These are phyloP conservation scores for Diophrys sp. DNA, from an alignment of 73 alveolate genomes.

Conservation along the genomic window DNA sequence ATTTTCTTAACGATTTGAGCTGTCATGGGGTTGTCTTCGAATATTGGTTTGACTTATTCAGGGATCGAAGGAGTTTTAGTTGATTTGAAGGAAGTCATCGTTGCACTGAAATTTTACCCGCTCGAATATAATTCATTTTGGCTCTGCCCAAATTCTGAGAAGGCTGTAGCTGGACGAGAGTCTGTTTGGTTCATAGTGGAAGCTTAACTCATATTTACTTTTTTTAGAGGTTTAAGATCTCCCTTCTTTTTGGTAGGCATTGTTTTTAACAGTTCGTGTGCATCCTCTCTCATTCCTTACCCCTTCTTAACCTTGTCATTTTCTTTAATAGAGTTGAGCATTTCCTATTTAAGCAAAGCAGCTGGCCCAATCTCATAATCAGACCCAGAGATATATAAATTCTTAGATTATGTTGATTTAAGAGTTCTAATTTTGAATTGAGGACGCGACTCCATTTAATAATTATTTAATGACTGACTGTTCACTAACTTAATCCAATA, in stretches of 20 bases:
- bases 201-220: background rate
- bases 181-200: background rate
- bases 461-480: background rate
- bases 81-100: background rate
- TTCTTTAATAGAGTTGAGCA: background rate
- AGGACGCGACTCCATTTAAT: too few species aligned
- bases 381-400: background rate
- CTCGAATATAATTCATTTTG: background rate
- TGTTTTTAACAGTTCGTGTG: background rate
- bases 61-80: background rate
- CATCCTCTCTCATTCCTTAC: background rate
- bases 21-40: background rate
- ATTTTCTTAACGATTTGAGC: background rate
- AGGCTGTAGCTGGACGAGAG: background rate
- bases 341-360: too few species aligned
- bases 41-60: background rate
- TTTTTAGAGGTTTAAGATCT: background rate
- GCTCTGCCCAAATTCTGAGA: background rate
- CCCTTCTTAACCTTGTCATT: too few species aligned
- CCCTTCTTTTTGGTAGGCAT: background rate
- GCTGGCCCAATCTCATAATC: conserved; percentile 1
- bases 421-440: background rate
- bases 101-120: background rate
- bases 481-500: conserved; percentile 18
- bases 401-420: background rate